Base-by-base conservation (phyloP, 805 yeast genomes). In the Ascoidea rubescens region DNA sequence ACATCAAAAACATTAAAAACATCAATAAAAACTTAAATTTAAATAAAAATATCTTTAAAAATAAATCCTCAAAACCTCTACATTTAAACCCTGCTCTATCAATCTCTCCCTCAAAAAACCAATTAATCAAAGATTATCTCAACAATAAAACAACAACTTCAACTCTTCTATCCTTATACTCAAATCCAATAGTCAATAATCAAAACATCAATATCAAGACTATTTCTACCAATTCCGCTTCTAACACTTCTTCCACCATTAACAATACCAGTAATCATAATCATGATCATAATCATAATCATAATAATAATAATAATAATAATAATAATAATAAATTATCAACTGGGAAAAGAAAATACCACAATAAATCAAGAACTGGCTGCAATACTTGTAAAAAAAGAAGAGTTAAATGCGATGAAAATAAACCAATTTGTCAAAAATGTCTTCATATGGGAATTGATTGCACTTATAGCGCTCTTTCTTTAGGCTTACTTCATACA, bases 401-500 rank as follows among this genome's bases (percentile, higher is more conserved):
- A 59, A 72, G 97, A 51, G 96, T 91, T 46, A 90, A 90, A 64
- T 90, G 98, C 71, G 97, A 90, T 64, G 97, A 91, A 65, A 69
- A 71, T 0, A 84, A 80, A 55, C 97, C 97, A 0, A 63, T 71
- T 5, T 90, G 98, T 64, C 70, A 70, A 28, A 88, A 88, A 67
- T 90, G 98, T 67, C 67, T 71, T 49, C 82, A 88, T 55, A 78
- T 90, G 80, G 83, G 85, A 28, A 71, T 90, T 43, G 82, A 77
- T 31, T 90, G 98, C 67, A 75, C 83, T 2, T 89, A 85, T 53
- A 58, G 71, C 1, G 31, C 43, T 21, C 33, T 53, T 30, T 51
- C 56, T 17, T 21, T 50, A 8, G 53, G 51, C 5, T 50, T 50
- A 45, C 14, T 32, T 4, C 14, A 32, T 14, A 8, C 37, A 33